Base-by-base conservation (phyloP, 2,329 filamentous ascomycete species). In the Sporothrix dimorphospora region DNA sequence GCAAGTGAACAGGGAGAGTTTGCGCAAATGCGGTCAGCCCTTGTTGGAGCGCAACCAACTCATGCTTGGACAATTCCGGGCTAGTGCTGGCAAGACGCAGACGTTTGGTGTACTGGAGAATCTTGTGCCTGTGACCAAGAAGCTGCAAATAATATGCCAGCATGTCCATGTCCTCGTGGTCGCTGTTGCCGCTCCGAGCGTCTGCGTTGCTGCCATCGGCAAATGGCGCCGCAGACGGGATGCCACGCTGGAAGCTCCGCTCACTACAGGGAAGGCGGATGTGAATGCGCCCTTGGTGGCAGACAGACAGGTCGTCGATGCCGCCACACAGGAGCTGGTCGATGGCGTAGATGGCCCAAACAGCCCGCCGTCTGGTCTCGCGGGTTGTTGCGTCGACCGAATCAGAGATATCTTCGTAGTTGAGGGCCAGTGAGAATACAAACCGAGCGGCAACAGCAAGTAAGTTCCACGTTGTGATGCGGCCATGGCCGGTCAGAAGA, bases 241-340 rank as follows among this genome's bases (percentile, higher is more conserved):
- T 67, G 55, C 71, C 71, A 4, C 55, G 65, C 16, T 65, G 65
- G 30, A 70, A 72, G 24, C 45, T 34, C 21, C 45, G 57, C n/a
- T 72, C 71, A 21, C 59, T 51, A 57, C 71, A 72, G 5, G 71
- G 71, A 3, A 72, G 49, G 4, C 71, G 66, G 21, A 72, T 74
- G 12, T 78, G 75, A 55, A 79, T 76, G 6, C 77, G 69, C 5
- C 76, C 72, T 0, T 74, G 72, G 0, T 77, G 77, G 38, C 78
- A 79, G 2, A 79, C 75, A 0, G 77, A 75, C 9, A 80, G 38
- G 40, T 80, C 79, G 5, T 79, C 76, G 14, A 79, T 77, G 0
- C 78, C 78, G 0, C 79, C 79, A 0, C 74, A 78, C 12, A 79
- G 77, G 0, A 76, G 3, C 6, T 76, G 75, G 27, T 80, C 78